Percentiles rank a stretch among this genome's conserved stretches.
These are phyloP conservation scores for Mycena vulgaris DNA, from an alignment of 768 basidiomycete species.

Conservation along the genomic window DNA sequence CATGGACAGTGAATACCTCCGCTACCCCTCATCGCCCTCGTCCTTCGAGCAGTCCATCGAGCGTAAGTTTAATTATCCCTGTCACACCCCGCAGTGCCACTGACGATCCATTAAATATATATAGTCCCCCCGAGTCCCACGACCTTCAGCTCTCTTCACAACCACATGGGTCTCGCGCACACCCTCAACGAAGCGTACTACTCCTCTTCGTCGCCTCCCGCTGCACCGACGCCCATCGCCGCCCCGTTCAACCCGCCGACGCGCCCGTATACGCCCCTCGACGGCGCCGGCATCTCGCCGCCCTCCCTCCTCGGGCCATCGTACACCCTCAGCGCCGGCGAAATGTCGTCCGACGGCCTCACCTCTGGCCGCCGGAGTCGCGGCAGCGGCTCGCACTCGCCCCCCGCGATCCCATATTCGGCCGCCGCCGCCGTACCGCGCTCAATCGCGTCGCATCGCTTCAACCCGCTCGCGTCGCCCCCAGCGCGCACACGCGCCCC, in stretches of 20 bases:
- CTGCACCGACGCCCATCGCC: slow-evolving; percentile 68
- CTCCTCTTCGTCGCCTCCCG: slow-evolving; percentile 64
- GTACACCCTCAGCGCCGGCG: slow-evolving; percentile 79
- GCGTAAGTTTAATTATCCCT: slow-evolving; percentile 60
- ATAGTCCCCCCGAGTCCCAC: slow-evolving; percentile 66
- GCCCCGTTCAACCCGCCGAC: slow-evolving; percentile 44
- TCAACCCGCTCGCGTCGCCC: slow-evolving; percentile 79
- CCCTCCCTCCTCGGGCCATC: slow-evolving; percentile 66
- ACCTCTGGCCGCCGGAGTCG: slow-evolving; percentile 78
- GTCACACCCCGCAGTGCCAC: slow-evolving; percentile 10
- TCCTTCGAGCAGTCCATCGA: slow-evolving; percentile 75
- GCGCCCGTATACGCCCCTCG: slow-evolving; percentile 81
- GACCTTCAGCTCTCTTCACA: slow-evolving; percentile 73
- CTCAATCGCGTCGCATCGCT: slow-evolving; percentile 77
- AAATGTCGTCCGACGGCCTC: slow-evolving; percentile 81
- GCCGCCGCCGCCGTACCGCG: slow-evolving; percentile 66
- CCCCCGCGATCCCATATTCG: slow-evolving; percentile 48
- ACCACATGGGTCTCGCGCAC: slow-evolving; percentile 70
- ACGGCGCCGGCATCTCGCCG: slow-evolving; percentile 74
- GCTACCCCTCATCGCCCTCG: slow-evolving; percentile 75
- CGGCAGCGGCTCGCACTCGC: slow-evolving; percentile 73
- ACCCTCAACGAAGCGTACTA: slow-evolving; percentile 73
- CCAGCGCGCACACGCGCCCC: slow-evolving; percentile 69
- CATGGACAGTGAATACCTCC: slow-evolving; percentile 75
- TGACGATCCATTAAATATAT: slow-evolving; percentile 36